Percentiles rank a stretch among this genome's conserved stretches.
phyloP scores from a whole-genome alignment of 441 rosid genomes.

The Erysimum pusillum region DNA sequence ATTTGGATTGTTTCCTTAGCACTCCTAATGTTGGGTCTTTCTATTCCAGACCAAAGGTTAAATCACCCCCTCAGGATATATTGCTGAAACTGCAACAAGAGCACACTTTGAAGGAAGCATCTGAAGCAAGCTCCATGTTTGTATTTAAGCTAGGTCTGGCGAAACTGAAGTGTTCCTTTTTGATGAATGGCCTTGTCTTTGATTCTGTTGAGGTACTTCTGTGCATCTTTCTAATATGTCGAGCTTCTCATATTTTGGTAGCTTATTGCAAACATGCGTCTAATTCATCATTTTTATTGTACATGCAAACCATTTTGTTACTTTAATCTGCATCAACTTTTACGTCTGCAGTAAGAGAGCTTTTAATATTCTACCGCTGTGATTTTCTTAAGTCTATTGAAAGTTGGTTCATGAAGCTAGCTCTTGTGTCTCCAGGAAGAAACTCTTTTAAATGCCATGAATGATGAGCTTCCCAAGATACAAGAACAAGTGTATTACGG shows the following conservation, averaged over 20 bases:
- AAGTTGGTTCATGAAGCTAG: conserved; percentile 35
- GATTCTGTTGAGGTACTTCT: conserved; percentile 88
- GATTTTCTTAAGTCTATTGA: conserved; percentile 28
- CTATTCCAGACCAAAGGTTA: conserved; percentile 75
- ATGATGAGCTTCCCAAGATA: conserved; percentile 94
- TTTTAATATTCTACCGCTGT: conserved; percentile 18
- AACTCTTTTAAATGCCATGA: conserved; percentile 89
- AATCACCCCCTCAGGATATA: conserved; percentile 86
- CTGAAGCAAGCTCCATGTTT: conserved; percentile 84
- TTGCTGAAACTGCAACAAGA: conserved; percentile 90
- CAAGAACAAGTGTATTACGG: conserved; percentile 99
- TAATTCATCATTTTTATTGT: conserved; percentile 13
- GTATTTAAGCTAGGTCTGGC: conserved; percentile 92
- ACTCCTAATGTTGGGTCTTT: conserved; percentile 31
- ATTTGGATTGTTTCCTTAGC: conserved; percentile 36
- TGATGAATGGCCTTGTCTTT: conserved; percentile 97
- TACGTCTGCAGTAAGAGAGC: conserved; percentile 25
- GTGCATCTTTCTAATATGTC: conserved; percentile 14
- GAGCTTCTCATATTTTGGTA: conserved; percentile 31
- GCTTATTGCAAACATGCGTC: conserved; percentile 21
- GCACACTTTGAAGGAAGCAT: conserved; percentile 60
- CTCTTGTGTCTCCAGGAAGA: conserved; percentile 66
- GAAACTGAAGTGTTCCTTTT: conserved; percentile 73
- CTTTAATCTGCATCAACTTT: conserved; percentile 32
- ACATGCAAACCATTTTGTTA: conserved; percentile 28